A percentile compares a stretch with the other conserved stretches of the same genome.
phyloP scores from a whole-genome alignment of 78 protist genomes.

The Dictyostelium capitatum region DNA sequence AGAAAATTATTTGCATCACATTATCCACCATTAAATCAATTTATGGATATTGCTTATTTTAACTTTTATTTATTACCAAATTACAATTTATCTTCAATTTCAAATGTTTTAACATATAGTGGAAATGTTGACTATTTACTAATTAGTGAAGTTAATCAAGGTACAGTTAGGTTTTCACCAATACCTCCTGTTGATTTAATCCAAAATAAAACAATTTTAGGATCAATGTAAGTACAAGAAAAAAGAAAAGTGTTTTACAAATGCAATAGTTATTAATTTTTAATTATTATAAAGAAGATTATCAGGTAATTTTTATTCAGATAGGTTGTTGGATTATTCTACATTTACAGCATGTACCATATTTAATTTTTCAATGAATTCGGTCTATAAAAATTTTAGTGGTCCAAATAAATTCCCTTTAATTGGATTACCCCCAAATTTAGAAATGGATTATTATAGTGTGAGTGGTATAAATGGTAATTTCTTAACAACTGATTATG shows the following conservation, averaged over 20 bases:
- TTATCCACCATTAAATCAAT: neutral
- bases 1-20: neutral
- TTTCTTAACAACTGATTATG: neutral
- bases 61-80: too few species aligned
- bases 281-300: too few species aligned
- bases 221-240: neutral
- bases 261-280: too few species aligned
- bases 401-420: neutral
- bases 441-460: neutral
- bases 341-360: neutral
- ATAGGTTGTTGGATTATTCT: neutral
- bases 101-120: neutral
- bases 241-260: too few species aligned
- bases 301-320: neutral
- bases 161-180: neutral
- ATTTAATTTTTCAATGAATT: too few species aligned
- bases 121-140: neutral
- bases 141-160: neutral
- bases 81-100: neutral
- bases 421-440: neutral
- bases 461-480: neutral
- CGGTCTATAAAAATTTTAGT: too few species aligned
- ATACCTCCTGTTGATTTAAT: neutral
- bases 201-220: neutral
- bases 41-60: neutral